Evolutionary conservation across 768 basidiomycete species (phyloP), one percentile per base, ranked within the genome.

Genomic region (Leccinum pellstonianum): DNA sequence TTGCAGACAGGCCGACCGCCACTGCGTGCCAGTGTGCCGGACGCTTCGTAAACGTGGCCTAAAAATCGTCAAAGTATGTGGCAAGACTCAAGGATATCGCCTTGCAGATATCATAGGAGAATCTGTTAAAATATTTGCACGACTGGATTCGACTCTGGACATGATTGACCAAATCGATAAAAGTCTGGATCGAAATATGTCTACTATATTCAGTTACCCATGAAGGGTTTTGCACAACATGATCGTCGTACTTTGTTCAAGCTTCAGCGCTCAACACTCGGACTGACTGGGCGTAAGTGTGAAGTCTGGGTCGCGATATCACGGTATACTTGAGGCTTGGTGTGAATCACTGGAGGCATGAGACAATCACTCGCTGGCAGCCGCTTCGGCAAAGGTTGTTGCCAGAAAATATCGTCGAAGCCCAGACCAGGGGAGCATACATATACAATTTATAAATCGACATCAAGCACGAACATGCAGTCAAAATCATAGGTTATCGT

Each of bases 391-490:
- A 41, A 41, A 41, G 8, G 17, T 6, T n/a, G 4, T 9, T 41
- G 17, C 14, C 14, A 8, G 3, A 17, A n/a, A 9, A 41, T 41
- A 41, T 35, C 12, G 12, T 35, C 33, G 33, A 35, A 35, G 5
- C 33, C 37, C 37, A 37, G 37, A 37, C 37, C 15, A 37, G 37
- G 4, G 41, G n/a, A 43, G 7, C n/a, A 19, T 43, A 43, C 41
- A 43, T 43, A 43, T 43, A 43, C 25, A 41, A 55, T 38, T 29
- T 57, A 57, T 59, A 50, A 14, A 57, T 55, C 54, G 41, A 12
- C 56, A 56, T 56, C 47, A 49, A 46, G 25, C 17, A 41, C 15
- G n/a, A 61, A 59, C 37, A 61, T 58, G 56, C 43, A 56, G 37
- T 4, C 23, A 29, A 52, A 43, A 23, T 14, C 9, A 46, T 27